phyloP scores from a whole-genome alignment of 768 basidiomycete genomes.

The Dendrothele bispora region DNA sequence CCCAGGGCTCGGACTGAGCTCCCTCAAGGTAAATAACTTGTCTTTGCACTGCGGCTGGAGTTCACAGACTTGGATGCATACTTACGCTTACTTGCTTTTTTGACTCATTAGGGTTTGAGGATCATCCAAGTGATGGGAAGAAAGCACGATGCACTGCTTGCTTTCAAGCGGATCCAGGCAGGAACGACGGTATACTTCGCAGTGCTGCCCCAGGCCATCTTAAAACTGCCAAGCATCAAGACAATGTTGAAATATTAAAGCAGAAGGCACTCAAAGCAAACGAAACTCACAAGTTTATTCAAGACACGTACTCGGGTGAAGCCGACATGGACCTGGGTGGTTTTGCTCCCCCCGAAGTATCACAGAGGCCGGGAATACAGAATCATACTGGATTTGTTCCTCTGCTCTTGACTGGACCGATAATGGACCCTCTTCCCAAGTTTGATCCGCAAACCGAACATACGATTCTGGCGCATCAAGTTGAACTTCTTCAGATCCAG shows the following conservation, averaged over 20 bases:
- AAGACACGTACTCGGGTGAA: background rate
- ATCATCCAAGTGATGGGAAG: too few relatives aligned
- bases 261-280: background rate
- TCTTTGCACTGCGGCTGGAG: too few relatives aligned
- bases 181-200: background rate
- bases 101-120: too few relatives aligned
- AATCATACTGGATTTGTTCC: background rate
- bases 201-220: conserved; percentile 1
- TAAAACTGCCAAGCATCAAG: background rate
- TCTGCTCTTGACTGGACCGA: background rate
- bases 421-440: background rate
- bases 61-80: too few relatives aligned
- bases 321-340: background rate
- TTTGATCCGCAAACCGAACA: too few relatives aligned
- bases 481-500: too few relatives aligned
- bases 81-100: too few relatives aligned
- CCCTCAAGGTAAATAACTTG: too few relatives aligned
- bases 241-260: background rate
- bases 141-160: background rate
- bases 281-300: background rate
- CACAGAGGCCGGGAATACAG: background rate
- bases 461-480: too few relatives aligned
- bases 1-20: too few relatives aligned
- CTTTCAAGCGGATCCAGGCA: background rate
- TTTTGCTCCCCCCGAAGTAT: background rate